Conservation (phyloP, 1,139 yeast genomes). For the Yamadazyma taylorii region DNA sequence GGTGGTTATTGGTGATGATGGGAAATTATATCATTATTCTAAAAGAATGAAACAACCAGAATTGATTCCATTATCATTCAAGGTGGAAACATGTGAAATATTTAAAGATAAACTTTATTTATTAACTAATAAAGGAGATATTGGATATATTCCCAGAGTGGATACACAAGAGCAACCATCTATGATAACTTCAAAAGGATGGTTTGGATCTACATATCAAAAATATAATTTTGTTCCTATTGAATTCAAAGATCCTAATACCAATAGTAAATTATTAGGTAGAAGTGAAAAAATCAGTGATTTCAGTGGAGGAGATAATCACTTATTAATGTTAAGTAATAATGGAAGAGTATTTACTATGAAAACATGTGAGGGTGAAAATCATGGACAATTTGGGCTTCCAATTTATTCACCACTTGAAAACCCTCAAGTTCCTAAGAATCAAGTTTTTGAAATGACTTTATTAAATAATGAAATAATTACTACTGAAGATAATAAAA, state of each 20-base stretch:
- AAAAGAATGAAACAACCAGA: constrained; percentile 28
- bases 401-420: constrained; percentile 68
- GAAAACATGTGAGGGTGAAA: constrained; percentile 49
- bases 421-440: constrained; percentile 22
- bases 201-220: constrained; percentile 19
- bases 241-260: constrained; percentile 5
- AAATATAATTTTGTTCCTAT: constrained; percentile 6
- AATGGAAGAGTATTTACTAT: constrained; percentile 66
- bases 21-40: constrained; percentile 72
- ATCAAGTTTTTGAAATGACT: constrained; percentile 34
- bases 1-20: constrained; percentile 66
- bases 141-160: constrained; percentile 49
- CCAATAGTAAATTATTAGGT: constrained; percentile 17
- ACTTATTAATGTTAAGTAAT: constrained; percentile 60
- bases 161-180: constrained; percentile 11
- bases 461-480: constrained; percentile 37
- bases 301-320: constrained; percentile 63
- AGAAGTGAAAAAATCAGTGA: constrained; percentile 50
- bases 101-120: constrained; percentile 62
- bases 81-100: constrained; percentile 51
- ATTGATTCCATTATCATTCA: constrained; percentile 35
- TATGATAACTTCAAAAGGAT: constrained; percentile 12
- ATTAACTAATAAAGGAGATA: constrained; percentile 51
- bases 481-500: constrained; percentile 17
- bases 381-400: constrained; percentile 82